phyloP scores from a whole-genome alignment of 768 basidiomycete species.

The Suillus weaverae region DNA sequence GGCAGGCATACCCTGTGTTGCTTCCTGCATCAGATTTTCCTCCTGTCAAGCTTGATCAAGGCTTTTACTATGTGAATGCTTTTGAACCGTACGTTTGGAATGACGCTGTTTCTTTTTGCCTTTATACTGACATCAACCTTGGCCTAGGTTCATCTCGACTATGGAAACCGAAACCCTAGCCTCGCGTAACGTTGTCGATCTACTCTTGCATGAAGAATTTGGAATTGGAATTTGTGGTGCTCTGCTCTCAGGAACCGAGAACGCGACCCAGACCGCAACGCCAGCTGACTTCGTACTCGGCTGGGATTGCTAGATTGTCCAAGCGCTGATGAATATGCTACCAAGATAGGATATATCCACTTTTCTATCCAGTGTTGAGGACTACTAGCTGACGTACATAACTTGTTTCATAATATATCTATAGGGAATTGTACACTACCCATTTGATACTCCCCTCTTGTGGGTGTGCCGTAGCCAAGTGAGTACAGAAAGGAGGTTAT shows the following conservation, averaged over 20 bases:
- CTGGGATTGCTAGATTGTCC: constrained; percentile 64
- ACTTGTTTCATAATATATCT: background rate
- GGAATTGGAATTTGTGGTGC: constrained; percentile 66
- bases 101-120: constrained; percentile 1
- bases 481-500: background rate
- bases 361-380: background rate
- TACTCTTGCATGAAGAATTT: constrained; percentile 74
- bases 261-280: constrained; percentile 12
- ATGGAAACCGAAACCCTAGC: constrained; percentile 94
- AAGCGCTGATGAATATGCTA: background rate
- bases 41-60: constrained; percentile 72
- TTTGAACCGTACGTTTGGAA: constrained; percentile 75
- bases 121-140: background rate
- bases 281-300: constrained; percentile 57
- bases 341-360: background rate
- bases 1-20: constrained; percentile 79
- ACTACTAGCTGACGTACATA: background rate
- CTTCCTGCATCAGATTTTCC: constrained; percentile 69
- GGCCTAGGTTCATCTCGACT: constrained; percentile 72
- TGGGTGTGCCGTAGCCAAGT: background rate
- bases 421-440: background rate
- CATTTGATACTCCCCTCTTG: background rate
- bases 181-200: constrained; percentile 79
- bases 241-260: constrained; percentile 28
- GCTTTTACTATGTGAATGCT: constrained; percentile 88